Conservation (phyloP, 495 filamentous ascomycete genomes). For the Pyronema domesticum region DNA sequence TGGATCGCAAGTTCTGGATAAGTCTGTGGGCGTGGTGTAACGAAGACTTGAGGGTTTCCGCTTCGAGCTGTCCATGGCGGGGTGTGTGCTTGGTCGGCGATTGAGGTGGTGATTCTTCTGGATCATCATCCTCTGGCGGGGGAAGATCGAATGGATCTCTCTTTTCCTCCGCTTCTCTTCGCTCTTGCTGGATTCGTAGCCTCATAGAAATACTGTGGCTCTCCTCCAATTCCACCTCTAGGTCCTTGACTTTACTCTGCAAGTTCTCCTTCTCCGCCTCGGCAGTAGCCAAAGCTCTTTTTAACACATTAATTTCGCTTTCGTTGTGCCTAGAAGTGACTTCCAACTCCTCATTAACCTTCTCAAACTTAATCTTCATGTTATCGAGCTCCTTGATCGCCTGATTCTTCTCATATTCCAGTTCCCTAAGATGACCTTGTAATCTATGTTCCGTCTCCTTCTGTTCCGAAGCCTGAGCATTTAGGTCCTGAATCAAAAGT, state of each 20-base stretch:
- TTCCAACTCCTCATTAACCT: constrained; percentile 61
- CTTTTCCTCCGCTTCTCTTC: constrained; percentile 35
- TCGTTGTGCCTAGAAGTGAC: constrained; percentile 66
- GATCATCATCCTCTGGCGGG: constrained; percentile 45
- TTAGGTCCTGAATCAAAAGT: constrained; percentile 66
- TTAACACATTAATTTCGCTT: constrained; percentile 60
- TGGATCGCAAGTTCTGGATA: constrained; percentile 85
- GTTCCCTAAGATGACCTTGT: constrained; percentile 45
- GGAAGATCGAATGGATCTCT: constrained; percentile 34
- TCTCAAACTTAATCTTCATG: constrained; percentile 55
- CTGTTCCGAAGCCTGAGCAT: constrained; percentile 48
- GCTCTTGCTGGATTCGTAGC: constrained; percentile 44
- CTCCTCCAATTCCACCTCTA: constrained; percentile 62
- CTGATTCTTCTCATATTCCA: constrained; percentile 55
- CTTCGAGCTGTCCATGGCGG: constrained; percentile 72
- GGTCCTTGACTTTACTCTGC: constrained; percentile 67
- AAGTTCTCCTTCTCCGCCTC: constrained; percentile 57
- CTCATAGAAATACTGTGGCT: constrained; percentile 28
- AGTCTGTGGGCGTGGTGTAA: constrained; percentile 87
- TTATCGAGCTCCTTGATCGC: constrained; percentile 78
- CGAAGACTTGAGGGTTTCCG: constrained; percentile 85
- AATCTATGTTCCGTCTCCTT: constrained; percentile 65
- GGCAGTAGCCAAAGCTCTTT: constrained; percentile 51
- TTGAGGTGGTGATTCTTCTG: constrained; percentile 75
- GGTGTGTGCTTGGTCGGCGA: constrained; percentile 84